A percentile compares a stretch with the other conserved stretches of the same genome.
phyloP scores from a whole-genome alignment of 2,329 filamentous ascomycete genomes.

The Beauveria australis region DNA sequence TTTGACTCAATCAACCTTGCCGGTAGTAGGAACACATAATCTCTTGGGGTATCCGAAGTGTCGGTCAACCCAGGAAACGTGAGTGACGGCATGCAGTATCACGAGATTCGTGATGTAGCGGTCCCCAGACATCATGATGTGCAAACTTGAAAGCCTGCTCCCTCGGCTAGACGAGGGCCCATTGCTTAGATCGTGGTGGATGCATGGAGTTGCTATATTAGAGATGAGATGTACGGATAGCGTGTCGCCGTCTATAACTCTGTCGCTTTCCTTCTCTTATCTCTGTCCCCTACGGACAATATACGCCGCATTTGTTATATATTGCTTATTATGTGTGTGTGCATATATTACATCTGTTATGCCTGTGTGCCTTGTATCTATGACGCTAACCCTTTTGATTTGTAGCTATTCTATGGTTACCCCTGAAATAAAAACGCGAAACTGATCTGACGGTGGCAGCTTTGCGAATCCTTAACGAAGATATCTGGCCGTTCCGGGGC shows the following conservation, averaged over 20 bases:
- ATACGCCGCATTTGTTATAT: too few species aligned
- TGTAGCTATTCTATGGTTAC: neutral
- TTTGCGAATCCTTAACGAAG: neutral
- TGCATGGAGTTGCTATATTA: too few species aligned
- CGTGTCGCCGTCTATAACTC: too few species aligned
- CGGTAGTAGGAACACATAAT: neutral
- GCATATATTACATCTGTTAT: neutral
- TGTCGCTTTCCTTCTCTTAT: too few species aligned
- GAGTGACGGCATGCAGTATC: neutral
- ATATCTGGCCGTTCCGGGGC: neutral
- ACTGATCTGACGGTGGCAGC: neutral
- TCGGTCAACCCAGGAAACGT: neutral
- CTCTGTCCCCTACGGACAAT: too few species aligned
- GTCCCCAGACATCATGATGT: neutral
- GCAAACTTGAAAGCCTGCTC: neutral
- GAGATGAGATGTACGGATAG: too few species aligned
- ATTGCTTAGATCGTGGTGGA: too few species aligned
- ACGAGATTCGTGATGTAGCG: neutral
- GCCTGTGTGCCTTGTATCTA: neutral
- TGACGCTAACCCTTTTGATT: neutral
- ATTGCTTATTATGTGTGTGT: too few species aligned
- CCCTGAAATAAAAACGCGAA: neutral
- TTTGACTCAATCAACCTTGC: neutral
- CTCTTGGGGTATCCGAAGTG: neutral
- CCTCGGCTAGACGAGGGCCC: neutral